Conservation (phyloP, 1,284 basidiomycete genomes). For the Cutaneotrichosporon mucoides region DNA sequence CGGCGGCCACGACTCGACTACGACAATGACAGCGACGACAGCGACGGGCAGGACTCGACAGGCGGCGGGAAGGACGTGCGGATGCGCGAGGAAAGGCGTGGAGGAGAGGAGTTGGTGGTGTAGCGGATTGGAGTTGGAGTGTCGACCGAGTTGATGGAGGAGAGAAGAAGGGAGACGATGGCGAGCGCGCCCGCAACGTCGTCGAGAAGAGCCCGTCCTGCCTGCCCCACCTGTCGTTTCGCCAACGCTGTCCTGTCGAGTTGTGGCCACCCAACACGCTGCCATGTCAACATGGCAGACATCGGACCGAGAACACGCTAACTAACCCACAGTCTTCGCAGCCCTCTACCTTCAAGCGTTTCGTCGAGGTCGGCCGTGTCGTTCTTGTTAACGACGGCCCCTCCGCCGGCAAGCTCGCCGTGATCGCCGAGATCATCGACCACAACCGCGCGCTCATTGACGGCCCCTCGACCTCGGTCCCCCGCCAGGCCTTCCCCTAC, state of each 20-base stretch:
- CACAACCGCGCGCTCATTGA: constrained; percentile 98
- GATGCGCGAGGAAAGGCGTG: not conserved
- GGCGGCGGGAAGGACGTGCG: not conserved
- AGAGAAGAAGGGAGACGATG: no score
- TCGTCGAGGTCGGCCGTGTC: constrained; percentile 98
- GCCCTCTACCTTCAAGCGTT: constrained; percentile 88
- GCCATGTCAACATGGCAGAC: no score
- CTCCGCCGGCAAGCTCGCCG: constrained; percentile 81
- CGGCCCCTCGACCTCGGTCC: constrained; percentile 83
- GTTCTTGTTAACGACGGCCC: constrained; percentile 92
- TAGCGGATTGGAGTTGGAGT: not conserved
- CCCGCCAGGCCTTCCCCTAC: constrained; percentile 88
- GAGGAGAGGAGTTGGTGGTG: not conserved
- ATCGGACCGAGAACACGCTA: not conserved
- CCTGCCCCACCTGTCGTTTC: no score
- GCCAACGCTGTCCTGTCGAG: not conserved
- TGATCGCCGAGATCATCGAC: constrained; percentile 97
- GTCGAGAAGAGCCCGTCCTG: no score
- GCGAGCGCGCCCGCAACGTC: no score
- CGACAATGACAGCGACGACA: not conserved
- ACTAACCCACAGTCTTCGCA: constrained; percentile 27
- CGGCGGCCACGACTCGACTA: not conserved
- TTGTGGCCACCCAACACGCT: not conserved
- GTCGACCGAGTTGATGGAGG: no score
- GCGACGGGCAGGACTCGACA: no score